Evolutionary conservation across 2,329 filamentous ascomycete genomes (phyloP).

Genomic region (Arthrobotrys musiformis): DNA sequence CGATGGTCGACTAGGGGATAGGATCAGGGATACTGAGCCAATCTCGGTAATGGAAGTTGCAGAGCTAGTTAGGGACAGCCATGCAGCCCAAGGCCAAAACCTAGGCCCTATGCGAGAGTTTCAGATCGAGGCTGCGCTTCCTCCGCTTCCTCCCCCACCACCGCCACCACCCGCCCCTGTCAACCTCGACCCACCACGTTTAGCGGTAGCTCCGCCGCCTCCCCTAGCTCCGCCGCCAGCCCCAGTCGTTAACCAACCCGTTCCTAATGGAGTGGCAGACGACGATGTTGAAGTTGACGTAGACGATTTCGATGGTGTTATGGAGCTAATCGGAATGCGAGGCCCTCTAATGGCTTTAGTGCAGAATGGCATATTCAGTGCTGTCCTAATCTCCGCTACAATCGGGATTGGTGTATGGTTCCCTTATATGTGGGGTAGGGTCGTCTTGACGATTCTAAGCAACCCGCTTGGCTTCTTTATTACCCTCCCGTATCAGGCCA

Average conservation of each 20-base stretch:
- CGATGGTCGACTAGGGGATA: constrained; percentile 33
- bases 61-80: constrained; percentile 38
- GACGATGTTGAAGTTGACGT: constrained; percentile 72
- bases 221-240: constrained; percentile 15
- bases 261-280: constrained; percentile 49
- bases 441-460: constrained; percentile 70
- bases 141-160: neutral
- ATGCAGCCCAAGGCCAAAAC: constrained; percentile 11
- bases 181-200: neutral
- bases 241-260: constrained; percentile 25
- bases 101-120: neutral
- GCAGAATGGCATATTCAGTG: constrained; percentile 95
- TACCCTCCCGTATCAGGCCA: constrained; percentile 56
- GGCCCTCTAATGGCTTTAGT: constrained; percentile 88
- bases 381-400: constrained; percentile 86
- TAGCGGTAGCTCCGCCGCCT: neutral
- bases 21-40: constrained; percentile 42
- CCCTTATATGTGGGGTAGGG: constrained; percentile 89
- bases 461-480: constrained; percentile 59
- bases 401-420: constrained; percentile 87
- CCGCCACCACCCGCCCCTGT: constrained; percentile 7
- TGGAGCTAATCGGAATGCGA: constrained; percentile 96
- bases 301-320: constrained; percentile 93
- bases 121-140: neutral
- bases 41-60: constrained; percentile 39